phyloP scores from a whole-genome alignment of 1,284 basidiomycete species.

The Ganoderma meredithae region DNA sequence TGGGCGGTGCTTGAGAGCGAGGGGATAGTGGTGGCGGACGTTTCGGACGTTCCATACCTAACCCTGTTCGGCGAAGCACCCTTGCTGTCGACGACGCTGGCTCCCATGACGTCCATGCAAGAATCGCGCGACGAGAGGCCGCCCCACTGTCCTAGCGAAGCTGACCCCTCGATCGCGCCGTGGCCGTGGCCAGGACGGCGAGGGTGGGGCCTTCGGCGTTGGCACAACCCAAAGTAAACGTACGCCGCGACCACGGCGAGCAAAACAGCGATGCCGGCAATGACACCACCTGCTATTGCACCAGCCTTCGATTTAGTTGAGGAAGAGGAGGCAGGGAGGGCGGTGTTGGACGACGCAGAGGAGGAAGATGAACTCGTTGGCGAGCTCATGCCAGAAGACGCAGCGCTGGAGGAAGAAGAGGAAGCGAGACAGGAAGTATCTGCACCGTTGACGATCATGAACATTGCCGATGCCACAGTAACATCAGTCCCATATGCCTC shows the following conservation, averaged over 20 bases:
- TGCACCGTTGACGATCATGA: conserved; percentile 34
- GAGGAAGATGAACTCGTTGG: conserved; percentile 4
- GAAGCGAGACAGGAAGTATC: conserved; percentile 30
- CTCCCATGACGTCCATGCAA: conserved; percentile 29
- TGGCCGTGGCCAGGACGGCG: conserved; percentile 26
- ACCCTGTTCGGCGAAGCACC: conserved; percentile 13
- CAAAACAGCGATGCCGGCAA: conserved; percentile 43
- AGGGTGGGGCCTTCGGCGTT: conserved; percentile 27
- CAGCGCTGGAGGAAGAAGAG: background rate
- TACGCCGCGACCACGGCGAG: conserved; percentile 33
- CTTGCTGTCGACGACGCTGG: conserved; percentile 15
- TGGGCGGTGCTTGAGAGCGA: conserved; percentile 25
- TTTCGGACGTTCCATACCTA: conserved; percentile 25
- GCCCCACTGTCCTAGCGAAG: conserved; percentile 33
- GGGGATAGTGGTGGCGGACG: conserved; percentile 27
- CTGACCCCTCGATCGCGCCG: conserved; percentile 23
- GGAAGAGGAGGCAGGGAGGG: conserved; percentile 23
- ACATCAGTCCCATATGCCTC: conserved; percentile 18
- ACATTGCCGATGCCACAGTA: conserved; percentile 22
- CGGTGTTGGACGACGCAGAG: conserved; percentile 5
- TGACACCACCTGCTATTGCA: conserved; percentile 46
- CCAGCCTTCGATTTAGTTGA: conserved; percentile 36
- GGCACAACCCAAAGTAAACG: conserved; percentile 38
- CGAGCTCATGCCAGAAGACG: background rate
- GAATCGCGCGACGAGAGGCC: conserved; percentile 35